Conservation (phyloP, 169 alveolate genomes). For the Besnoitia besnoiti region DNA sequence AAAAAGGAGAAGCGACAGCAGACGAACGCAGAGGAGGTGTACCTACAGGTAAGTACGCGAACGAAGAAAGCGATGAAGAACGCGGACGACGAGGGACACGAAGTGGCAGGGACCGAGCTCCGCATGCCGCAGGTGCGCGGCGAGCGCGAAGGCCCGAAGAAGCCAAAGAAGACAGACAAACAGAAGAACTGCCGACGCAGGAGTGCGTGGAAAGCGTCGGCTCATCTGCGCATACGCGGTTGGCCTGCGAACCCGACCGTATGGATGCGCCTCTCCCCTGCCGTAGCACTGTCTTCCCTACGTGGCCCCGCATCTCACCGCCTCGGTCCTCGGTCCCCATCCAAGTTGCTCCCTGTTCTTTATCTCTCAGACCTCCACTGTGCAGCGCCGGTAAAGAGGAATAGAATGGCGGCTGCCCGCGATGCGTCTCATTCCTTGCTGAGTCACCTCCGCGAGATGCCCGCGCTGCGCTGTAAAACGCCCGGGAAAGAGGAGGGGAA, state of each 20-base stretch:
- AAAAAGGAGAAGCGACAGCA: not conserved
- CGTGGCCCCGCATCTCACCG: not conserved
- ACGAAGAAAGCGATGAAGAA: not conserved
- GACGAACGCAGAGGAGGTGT: not conserved
- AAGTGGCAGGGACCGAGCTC: not conserved
- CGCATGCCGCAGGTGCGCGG: not conserved
- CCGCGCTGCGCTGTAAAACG: not conserved
- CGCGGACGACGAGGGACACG: not conserved
- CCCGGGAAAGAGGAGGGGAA: not conserved
- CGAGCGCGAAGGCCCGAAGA: not conserved
- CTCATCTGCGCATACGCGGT: no score
- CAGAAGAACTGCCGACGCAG: not conserved
- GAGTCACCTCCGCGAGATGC: not conserved
- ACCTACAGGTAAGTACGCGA: no score
- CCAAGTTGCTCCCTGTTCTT: not conserved
- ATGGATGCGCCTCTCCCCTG: no score
- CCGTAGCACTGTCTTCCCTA: no score
- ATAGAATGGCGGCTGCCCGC: not conserved
- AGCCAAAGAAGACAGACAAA: not conserved
- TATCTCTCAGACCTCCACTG: no score
- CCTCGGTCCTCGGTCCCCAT: no score
- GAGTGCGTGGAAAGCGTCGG: no score
- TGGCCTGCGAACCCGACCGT: no score
- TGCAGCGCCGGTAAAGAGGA: no score
- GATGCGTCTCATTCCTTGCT: not conserved